phyloP scores from a whole-genome alignment of 495 filamentous ascomycete genomes.

The Penicillium argentinense region DNA sequence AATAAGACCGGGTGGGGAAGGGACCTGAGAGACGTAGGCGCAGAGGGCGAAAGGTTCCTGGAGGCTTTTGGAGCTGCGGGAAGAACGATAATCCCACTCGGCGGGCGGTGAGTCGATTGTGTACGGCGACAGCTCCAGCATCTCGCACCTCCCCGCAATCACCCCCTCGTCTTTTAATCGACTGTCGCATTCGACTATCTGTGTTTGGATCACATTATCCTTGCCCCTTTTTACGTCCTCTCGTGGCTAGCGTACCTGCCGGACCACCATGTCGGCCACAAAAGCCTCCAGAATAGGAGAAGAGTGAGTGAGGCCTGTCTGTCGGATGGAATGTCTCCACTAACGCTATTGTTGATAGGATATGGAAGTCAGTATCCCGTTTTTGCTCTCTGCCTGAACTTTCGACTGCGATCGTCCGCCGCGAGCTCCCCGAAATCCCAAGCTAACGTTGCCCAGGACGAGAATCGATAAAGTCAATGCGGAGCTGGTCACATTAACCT shows the following conservation, averaged over 20 bases:
- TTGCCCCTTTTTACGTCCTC: neutral
- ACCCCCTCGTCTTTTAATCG: slow-evolving; percentile 4
- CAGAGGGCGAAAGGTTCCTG: slow-evolving; percentile 21
- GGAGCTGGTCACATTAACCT: slow-evolving; percentile 94
- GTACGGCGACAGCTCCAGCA: slow-evolving; percentile 24
- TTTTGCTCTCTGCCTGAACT: neutral
- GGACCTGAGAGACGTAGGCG: slow-evolving; percentile 5
- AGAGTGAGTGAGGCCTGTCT: slow-evolving; percentile 67
- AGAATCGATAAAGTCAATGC: slow-evolving; percentile 76
- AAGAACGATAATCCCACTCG: slow-evolving; percentile 33
- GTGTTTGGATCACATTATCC: neutral
- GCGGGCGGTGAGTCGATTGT: slow-evolving; percentile 23
- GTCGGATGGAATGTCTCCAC: slow-evolving; percentile 26
- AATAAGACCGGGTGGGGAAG: neutral
- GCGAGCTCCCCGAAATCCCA: too few species aligned
- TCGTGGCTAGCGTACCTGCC: neutral
- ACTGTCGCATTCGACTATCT: slow-evolving; percentile 13
- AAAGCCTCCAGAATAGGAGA: slow-evolving; percentile 94
- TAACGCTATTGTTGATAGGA: slow-evolving; percentile 50
- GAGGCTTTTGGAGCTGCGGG: slow-evolving; percentile 21
- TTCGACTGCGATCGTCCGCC: neutral
- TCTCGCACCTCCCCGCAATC: slow-evolving; percentile 27
- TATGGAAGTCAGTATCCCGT: slow-evolving; percentile 84
- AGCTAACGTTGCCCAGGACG: slow-evolving; percentile 53
- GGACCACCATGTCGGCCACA: slow-evolving; percentile 59